Base-by-base conservation (phyloP, 768 basidiomycete species). In the Leccinum ochraceum region DNA sequence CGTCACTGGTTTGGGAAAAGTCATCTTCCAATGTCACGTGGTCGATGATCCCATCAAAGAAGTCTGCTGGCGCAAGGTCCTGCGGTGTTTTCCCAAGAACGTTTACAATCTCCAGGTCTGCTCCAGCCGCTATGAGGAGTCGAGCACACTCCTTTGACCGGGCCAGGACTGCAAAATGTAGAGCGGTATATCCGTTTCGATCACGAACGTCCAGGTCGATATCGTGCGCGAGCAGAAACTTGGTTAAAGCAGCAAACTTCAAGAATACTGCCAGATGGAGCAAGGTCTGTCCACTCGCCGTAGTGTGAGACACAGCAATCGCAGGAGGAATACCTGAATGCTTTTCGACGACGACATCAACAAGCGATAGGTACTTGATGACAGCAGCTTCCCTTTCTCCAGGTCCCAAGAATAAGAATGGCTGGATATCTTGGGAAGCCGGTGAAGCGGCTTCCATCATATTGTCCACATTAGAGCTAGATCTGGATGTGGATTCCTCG, bases 251-350 rank as follows among this genome's bases (percentile, higher is more conserved):
- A 9, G 84, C 76, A 73, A 92, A 92, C 32, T 88, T 88, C 58
- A 95, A 84, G 69, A 93, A 87, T 6, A 86, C 80, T 2, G 95
- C 89, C 49, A 98, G 79, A 72, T 99, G 96, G 11, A 98, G 84
- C 5, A 99, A 76, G 0, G 94, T 95, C 69, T 98, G 95, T 26
- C 91, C 90, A 56, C 81, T 83, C 57, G 82, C 68, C 51, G 89
- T 91, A 46, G 83, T 70, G 67, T 89, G 84, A 11, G 90, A 95
- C 62, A 97, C 78, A 5, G 89, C 88, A 8, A 79, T 72, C 5
- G 75, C 69, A 22, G 80, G 77, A 1, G 86, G 73, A 36, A 84
- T 68, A 54, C 79, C 63, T 0, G 69, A 66, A 58, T 75, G 70
- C 32, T 73, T 67, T 42, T 85, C 84, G 48, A 86, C 56, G 22